Evolutionary conservation across 176 grass and related monocot species (phyloP).

Genomic region (Puya raimondii): DNA sequence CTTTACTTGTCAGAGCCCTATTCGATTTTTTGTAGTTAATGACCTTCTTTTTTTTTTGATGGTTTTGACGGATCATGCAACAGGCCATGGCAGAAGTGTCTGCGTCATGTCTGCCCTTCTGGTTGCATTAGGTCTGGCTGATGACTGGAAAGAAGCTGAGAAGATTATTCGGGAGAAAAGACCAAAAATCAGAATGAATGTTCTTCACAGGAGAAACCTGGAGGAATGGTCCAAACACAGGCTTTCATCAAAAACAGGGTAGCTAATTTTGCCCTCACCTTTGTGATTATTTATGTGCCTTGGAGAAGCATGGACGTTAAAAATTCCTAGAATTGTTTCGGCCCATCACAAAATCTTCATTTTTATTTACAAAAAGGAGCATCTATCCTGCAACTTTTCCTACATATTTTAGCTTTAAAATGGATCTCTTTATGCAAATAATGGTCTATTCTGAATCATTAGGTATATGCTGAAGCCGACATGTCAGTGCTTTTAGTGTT

Average conservation of each 20-base stretch:
- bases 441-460: too few species aligned
- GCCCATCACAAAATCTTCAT: not conserved
- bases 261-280: constrained; percentile 7
- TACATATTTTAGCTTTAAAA: too few species aligned
- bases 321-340: not conserved
- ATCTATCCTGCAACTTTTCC: too few species aligned
- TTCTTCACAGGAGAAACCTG: constrained; percentile 61
- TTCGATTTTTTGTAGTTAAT: not conserved
- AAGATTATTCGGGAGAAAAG: constrained; percentile 61
- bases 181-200: constrained; percentile 69
- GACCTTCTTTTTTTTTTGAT: not conserved
- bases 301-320: not conserved
- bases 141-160: constrained; percentile 70
- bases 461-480: too few species aligned
- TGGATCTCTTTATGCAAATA: too few species aligned
- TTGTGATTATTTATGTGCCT: not conserved
- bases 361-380: too few species aligned
- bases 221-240: constrained; percentile 60
- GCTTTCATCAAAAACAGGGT: constrained; percentile 34
- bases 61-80: constrained; percentile 11
- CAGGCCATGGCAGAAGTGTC: constrained; percentile 89
- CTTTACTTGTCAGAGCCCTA: not conserved
- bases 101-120: constrained; percentile 74
- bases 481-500: too few species aligned
- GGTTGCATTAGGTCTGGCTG: constrained; percentile 46